phyloP scores from a whole-genome alignment of 371 early-diverging fungal species.

The Mucor racemosus region DNA sequence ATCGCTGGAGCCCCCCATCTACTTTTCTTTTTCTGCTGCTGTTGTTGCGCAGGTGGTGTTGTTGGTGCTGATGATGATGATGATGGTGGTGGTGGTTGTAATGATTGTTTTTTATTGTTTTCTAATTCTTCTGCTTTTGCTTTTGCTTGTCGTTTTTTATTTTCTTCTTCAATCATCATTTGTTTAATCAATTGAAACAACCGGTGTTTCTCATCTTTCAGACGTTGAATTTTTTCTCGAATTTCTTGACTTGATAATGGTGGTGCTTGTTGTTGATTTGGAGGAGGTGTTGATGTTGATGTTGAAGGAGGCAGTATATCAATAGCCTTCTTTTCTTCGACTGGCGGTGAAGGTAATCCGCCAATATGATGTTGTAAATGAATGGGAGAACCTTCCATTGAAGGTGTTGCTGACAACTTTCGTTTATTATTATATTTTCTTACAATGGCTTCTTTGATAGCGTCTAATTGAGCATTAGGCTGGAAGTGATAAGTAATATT shows the following conservation, averaged over 20 bases:
- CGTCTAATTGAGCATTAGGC: constrained; percentile 17
- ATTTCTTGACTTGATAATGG: constrained; percentile 15
- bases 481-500: constrained; percentile 24
- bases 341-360: constrained; percentile 37
- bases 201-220: constrained; percentile 34
- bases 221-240: constrained; percentile 18
- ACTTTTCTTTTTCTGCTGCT: constrained; percentile 13
- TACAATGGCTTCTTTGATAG: constrained; percentile 26
- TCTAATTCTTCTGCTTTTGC: neutral
- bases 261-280: too few relatives aligned
- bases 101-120: too few relatives aligned
- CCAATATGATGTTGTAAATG: constrained; percentile 20
- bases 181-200: constrained; percentile 33
- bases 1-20: constrained; percentile 15
- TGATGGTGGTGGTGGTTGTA: neutral
- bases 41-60: neutral
- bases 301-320: neutral
- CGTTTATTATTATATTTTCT: constrained; percentile 13
- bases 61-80: constrained; percentile 5
- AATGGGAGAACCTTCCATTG: neutral
- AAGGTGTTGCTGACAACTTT: constrained; percentile 8
- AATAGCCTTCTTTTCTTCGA: constrained; percentile 26
- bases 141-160: constrained; percentile 15
- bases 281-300: neutral
- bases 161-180: constrained; percentile 26